These are phyloP conservation scores for Fremontodendron californicum DNA, from an alignment of 345 rosid species.

Conservation along the genomic window DNA sequence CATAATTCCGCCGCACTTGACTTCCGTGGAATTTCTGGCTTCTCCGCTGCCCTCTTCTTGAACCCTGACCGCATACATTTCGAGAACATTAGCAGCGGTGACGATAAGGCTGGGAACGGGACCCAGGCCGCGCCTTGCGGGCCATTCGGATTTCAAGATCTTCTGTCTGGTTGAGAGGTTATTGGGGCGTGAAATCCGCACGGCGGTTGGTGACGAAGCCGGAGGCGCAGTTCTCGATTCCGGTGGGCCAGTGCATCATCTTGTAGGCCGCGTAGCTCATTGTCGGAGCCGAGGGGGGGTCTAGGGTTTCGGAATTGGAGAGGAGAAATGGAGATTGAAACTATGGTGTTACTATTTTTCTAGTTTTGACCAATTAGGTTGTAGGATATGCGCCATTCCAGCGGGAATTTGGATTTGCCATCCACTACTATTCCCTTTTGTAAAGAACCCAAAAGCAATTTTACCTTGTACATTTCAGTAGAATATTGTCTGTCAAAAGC, in stretches of 20 bases:
- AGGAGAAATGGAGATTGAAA: conserved; percentile 6
- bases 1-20: conserved; percentile 69
- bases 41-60: conserved; percentile 59
- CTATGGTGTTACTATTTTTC: background rate
- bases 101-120: conserved; percentile 73
- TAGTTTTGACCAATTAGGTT: background rate
- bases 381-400: background rate
- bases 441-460: background rate
- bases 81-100: conserved; percentile 73
- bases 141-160: conserved; percentile 68
- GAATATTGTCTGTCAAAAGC: background rate
- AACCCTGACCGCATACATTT: conserved; percentile 75
- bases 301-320: background rate
- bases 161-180: conserved; percentile 47
- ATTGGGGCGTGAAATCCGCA: conserved; percentile 53
- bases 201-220: conserved; percentile 77
- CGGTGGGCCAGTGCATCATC: conserved; percentile 96
- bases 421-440: no score
- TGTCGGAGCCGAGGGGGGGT: background rate
- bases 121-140: conserved; percentile 53
- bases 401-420: background rate
- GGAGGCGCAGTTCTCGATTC: conserved; percentile 76
- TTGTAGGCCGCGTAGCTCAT: conserved; percentile 98
- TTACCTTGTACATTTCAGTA: background rate
- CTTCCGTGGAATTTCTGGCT: conserved; percentile 37